Base-by-base conservation (phyloP, 768 basidiomycete genomes). In the Guyanaporus albipodus region DNA sequence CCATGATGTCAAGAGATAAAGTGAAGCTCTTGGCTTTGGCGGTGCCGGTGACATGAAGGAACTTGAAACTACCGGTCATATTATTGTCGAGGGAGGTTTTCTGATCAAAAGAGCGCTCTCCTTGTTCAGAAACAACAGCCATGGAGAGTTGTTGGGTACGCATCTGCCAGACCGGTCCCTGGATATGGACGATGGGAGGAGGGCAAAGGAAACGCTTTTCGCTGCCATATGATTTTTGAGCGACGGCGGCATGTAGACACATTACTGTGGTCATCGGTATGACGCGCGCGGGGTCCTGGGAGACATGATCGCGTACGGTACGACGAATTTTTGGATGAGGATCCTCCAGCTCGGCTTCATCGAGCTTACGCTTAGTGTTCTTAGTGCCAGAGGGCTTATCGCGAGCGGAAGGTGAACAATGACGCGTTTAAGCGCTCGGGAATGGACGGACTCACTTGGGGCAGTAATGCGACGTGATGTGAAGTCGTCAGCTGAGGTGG, bases 121-220 rank as follows among this genome's bases (percentile, higher is more conserved):
- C 89, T 52, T 71, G 82, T 66, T 91, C 89, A 15, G 87, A 83
- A 23, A 91, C 85, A 60, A 92, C 82, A 48, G 87, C 76, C 90
- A 92, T 92, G 29, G 86, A 80, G 41, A 91, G 77, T 53, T 84
- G 83, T 64, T 88, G 90, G 29, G 77, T 73, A 42, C 85, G 84
- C 74, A 90, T 84, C 52, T 87, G 85, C 80, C 84, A 83, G 31
- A 85, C 82, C 3, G 92, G 88, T 17, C 91, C 91, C 58, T 91
- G 88, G 54, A 94, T 90, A 56, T 91, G 88, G 24, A 97, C 90
- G 48, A 95, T 81, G 8, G 93, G 93, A 4, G 93, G 92, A 8
- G 93, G 93, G 59, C 89, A 91, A 29, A 97, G 78, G 63, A 94
- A 92, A 47, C 93, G 85, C 67, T 94, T 93, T 72, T 96, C 93